A percentile compares a stretch with the other conserved stretches of the same genome.
These are phyloP conservation scores for Starmerella bombi DNA, from an alignment of 805 yeast species.

Conservation along the genomic window DNA sequence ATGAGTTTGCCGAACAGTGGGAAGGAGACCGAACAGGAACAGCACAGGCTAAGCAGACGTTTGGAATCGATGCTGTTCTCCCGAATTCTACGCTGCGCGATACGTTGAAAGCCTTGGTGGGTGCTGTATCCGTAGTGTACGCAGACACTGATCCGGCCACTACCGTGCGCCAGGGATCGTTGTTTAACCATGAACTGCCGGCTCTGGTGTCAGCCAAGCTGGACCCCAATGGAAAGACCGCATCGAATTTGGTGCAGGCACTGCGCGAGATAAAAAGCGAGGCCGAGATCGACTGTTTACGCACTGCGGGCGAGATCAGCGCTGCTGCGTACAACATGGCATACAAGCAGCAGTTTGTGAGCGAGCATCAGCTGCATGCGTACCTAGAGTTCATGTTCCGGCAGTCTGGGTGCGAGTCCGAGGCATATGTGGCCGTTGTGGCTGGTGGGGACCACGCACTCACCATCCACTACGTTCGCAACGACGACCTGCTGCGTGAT, in stretches of 20 bases:
- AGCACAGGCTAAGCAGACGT: constrained; percentile 64
- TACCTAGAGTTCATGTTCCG: constrained; percentile 72
- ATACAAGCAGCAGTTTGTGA: constrained; percentile 42
- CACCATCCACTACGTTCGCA: constrained; percentile 86
- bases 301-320: constrained; percentile 69
- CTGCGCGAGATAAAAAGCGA: constrained; percentile 58
- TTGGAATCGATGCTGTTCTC: constrained; percentile 72
- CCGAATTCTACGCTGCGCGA: constrained; percentile 18
- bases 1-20: constrained; percentile 74
- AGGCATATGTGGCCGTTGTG: constrained; percentile 90
- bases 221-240: not conserved
- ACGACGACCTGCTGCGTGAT: constrained; percentile 63
- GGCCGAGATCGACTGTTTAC: constrained; percentile 65
- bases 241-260: constrained; percentile 18
- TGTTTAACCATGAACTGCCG: constrained; percentile 19
- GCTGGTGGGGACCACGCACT: constrained; percentile 87
- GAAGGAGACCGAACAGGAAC: constrained; percentile 87
- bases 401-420: constrained; percentile 75
- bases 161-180: constrained; percentile 19
- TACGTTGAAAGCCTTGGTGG: constrained; percentile 10
- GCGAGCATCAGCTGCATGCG: constrained; percentile 69
- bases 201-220: constrained; percentile 11
- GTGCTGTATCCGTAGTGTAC: constrained; percentile 15
- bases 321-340: constrained; percentile 77
- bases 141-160: constrained; percentile 20